Evolutionary conservation across 768 basidiomycete species (phyloP).

Genomic region (Serendipita sp.): DNA sequence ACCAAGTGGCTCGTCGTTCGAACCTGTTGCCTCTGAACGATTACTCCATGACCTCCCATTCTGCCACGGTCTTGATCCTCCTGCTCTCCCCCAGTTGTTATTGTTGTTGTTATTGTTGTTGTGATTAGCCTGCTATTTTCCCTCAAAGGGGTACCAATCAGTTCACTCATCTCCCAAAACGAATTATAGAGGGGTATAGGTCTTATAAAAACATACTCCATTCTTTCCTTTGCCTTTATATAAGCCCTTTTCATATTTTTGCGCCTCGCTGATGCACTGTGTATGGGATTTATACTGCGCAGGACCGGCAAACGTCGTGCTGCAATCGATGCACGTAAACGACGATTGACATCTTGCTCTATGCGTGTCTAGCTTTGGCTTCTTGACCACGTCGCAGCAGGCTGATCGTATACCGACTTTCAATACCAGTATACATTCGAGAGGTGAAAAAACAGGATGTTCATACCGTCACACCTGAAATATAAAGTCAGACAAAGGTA

Average conservation of each 20-base stretch:
- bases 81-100: conserved; percentile 12
- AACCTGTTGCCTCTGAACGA: conserved; percentile 32
- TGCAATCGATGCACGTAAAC: conserved; percentile 80
- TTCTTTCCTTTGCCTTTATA: conserved; percentile 60
- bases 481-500: conserved; percentile 7
- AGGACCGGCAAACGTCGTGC: conserved; percentile 62
- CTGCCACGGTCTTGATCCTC: conserved; percentile 21
- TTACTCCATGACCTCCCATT: background rate
- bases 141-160: conserved; percentile 5
- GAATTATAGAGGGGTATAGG: conserved; percentile 11
- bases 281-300: conserved; percentile 69
- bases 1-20: conserved; percentile 59
- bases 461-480: conserved; percentile 51
- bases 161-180: conserved; percentile 12
- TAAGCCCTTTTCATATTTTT: conserved; percentile 79
- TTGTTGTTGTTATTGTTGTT: background rate
- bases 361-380: conserved; percentile 71
- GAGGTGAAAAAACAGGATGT: background rate
- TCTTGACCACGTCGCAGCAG: conserved; percentile 80
- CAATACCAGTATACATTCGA: background rate
- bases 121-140: conserved; percentile 16
- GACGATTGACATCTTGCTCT: conserved; percentile 39
- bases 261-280: conserved; percentile 74
- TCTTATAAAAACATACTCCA: background rate
- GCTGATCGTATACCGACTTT: conserved; percentile 22